Conservation (phyloP, 2,329 filamentous ascomycete genomes). For the Cladophialophora chaetospira region DNA sequence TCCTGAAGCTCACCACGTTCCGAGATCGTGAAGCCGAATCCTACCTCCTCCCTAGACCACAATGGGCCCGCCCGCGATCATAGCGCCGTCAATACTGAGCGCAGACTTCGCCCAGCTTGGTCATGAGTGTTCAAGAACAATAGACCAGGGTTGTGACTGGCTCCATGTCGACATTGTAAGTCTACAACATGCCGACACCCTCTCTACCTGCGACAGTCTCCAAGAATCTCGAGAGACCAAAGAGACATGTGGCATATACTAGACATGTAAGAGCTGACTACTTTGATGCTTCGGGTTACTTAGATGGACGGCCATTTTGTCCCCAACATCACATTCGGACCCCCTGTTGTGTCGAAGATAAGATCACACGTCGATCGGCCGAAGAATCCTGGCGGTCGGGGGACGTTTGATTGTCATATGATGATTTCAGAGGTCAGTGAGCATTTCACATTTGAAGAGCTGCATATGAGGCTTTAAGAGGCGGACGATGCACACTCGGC, state of each 20-base stretch:
- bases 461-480: too few relatives aligned
- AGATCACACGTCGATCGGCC: constrained; percentile 80
- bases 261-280: not conserved
- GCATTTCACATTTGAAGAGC: too few relatives aligned
- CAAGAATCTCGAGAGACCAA: too few relatives aligned
- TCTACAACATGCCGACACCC: too few relatives aligned
- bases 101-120: constrained; percentile 92
- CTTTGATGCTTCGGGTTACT: not conserved
- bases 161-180: constrained; percentile 88
- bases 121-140: constrained; percentile 81
- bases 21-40: too few relatives aligned
- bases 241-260: too few relatives aligned
- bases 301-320: constrained; percentile 96
- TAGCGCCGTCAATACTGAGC: constrained; percentile 96
- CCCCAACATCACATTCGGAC: constrained; percentile 95
- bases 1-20: too few relatives aligned
- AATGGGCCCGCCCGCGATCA: constrained; percentile 91
- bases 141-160: constrained; percentile 86
- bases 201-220: too few relatives aligned
- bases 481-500: too few relatives aligned
- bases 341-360: constrained; percentile 93
- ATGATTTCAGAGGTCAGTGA: constrained; percentile 89
- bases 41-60: constrained; percentile 9
- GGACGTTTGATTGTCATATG: constrained; percentile 99
- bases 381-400: constrained; percentile 68